A percentile compares a stretch with the other conserved stretches of the same genome.
These are phyloP conservation scores for Herpetospermum pedunculosum DNA, from an alignment of 306 rosid species.

Conservation along the genomic window DNA sequence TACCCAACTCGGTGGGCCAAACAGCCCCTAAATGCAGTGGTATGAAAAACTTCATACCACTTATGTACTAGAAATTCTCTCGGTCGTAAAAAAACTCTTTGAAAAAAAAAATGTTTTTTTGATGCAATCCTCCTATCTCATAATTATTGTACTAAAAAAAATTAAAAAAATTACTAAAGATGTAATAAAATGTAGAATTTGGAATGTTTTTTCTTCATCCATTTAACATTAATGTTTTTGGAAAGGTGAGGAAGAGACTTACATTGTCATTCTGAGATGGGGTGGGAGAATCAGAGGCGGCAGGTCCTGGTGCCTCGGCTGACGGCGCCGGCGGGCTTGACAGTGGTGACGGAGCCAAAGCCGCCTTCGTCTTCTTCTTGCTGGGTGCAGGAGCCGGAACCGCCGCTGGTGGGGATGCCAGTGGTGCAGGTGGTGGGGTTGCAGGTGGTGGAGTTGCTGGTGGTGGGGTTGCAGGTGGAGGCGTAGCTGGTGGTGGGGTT, in stretches of 20 bases:
- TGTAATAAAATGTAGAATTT: too few species aligned
- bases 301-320: slow-evolving; percentile 50
- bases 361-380: slow-evolving; percentile 24
- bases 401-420: slow-evolving; percentile 32
- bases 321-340: slow-evolving; percentile 33
- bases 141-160: too few species aligned
- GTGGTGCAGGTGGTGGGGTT: slow-evolving; percentile 29
- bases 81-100: too few species aligned
- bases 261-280: slow-evolving; percentile 27
- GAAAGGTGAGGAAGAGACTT: neutral
- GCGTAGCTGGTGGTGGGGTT: slow-evolving; percentile 31
- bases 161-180: too few species aligned
- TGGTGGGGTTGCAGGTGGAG: slow-evolving; percentile 48
- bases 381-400: slow-evolving; percentile 42
- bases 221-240: too few species aligned
- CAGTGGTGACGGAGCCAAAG: slow-evolving; percentile 40
- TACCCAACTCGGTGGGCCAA: too few species aligned
- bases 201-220: too few species aligned
- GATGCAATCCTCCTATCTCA: too few species aligned
- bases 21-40: too few species aligned
- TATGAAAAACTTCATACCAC: too few species aligned
- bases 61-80: too few species aligned
- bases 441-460: slow-evolving; percentile 42
- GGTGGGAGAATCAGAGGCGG: slow-evolving; percentile 23
- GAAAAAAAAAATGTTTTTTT: too few species aligned